Base-by-base conservation (phyloP, 2,329 filamentous ascomycete species). In the Simplicillium sp. region DNA sequence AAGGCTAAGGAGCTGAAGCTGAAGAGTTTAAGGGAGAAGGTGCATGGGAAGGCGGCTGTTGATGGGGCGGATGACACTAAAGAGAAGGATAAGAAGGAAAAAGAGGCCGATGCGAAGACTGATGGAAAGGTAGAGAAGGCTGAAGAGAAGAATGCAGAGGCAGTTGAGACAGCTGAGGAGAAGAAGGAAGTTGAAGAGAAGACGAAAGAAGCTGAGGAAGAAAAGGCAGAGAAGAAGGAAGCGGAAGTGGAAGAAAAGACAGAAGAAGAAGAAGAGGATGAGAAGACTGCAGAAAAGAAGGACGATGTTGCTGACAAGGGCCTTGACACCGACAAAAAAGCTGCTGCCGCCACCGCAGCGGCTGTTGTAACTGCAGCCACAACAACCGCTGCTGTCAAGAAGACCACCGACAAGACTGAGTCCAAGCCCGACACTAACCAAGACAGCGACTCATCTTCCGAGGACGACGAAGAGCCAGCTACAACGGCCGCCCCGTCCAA, bases 1-100 rank as follows among this genome's bases (percentile, higher is more conserved):
- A 81, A 75, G 58, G 78, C 78, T 38, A 81, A 81, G 61, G 68
- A 79, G 49, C 62, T 71, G 48, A 70, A 69, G 41, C 65, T 78
- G 46, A 67, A 75, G 46, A 64, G 57, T 50, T 56, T 78, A 45
- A 65, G 71, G 40, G 68, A 73, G 41, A 77, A 77, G 58, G 73
- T 74, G 5, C 58, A 76, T 46, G 71, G 71, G 38, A 71, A 71
- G 49, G 60, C 31, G 20, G 20, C 20, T 25, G 20, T 25, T 25
- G 20, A 6, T 25, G 20, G 20, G 20, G 20, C 20, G 20, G 20
- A 9, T 25, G 20, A 25, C 9, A 9, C 20, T 5, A 25, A 25
- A 9, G 42, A 40, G 11, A 35, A 42, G 13, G 45, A 46, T 11
- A 37, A 39, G 3, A 41, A 39, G n/a, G 40, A 44, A 38, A 37